Percentiles rank a stretch among this genome's conserved stretches.
phyloP scores from a whole-genome alignment of 2,329 filamentous ascomycete species.

The Fusarium succisae region DNA sequence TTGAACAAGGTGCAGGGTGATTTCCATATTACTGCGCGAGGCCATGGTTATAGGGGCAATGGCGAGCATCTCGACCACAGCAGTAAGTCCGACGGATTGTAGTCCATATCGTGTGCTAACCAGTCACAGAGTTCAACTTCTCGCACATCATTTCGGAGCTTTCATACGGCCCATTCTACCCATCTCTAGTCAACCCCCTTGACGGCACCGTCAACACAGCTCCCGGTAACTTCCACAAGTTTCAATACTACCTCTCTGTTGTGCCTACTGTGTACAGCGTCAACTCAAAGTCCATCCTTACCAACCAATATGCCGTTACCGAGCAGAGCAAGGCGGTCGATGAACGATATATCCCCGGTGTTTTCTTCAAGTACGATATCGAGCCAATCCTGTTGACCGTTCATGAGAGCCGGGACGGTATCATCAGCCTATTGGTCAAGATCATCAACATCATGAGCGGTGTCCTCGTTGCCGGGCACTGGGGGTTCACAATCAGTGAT shows the following conservation, averaged over 20 bases:
- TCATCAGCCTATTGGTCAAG: conserved; percentile 80
- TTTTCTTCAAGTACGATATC: conserved; percentile 99
- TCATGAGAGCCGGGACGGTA: conserved; percentile 79
- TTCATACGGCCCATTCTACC: conserved; percentile 97
- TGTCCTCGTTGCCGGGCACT: conserved; percentile 91
- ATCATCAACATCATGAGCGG: conserved; percentile 91
- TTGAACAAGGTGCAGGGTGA: conserved; percentile 98
- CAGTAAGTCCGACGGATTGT: conserved; percentile 60
- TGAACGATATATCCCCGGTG: conserved; percentile 80
- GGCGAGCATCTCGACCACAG: conserved; percentile 82
- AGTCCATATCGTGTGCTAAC: conserved; percentile 28
- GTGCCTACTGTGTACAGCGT: conserved; percentile 93
- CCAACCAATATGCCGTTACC: conserved; percentile 98
- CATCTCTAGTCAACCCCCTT: conserved; percentile 90
- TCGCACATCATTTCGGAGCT: conserved; percentile 95
- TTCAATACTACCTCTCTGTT: conserved; percentile 96
- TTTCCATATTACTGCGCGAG: conserved; percentile 95
- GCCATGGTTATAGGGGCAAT: conserved; percentile 90
- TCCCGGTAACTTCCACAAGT: conserved; percentile 86
- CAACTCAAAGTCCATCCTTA: conserved; percentile 75
- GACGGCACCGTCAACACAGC: conserved; percentile 87
- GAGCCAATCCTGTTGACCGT: conserved; percentile 92
- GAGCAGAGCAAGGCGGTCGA: conserved; percentile 79
- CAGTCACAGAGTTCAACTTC: conserved; percentile 85
- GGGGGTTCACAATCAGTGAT: conserved; percentile 86